These are phyloP conservation scores for Blepharisma japonicum DNA, from an alignment of 73 alveolate genomes.

Conservation along the genomic window DNA sequence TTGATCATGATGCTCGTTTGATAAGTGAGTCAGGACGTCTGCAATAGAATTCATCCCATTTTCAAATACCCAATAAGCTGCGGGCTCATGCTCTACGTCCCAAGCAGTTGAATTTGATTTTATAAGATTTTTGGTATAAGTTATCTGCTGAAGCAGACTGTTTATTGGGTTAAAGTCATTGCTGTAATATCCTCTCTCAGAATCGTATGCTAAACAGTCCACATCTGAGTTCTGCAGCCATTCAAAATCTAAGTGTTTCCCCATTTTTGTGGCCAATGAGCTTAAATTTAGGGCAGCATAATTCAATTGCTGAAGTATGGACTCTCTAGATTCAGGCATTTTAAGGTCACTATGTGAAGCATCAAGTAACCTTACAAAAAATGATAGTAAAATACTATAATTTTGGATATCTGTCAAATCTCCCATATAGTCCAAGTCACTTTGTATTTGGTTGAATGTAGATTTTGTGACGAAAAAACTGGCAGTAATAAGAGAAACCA, in stretches of 20 bases:
- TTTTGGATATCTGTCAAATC: background rate
- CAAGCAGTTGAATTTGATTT: background rate
- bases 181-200: background rate
- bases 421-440: background rate
- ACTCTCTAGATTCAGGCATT: background rate
- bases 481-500: background rate
- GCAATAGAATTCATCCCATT: slow-evolving; percentile 1
- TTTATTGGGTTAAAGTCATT: background rate
- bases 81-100: background rate
- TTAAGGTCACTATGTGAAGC: background rate
- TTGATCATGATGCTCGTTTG: background rate
- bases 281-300: too few species aligned
- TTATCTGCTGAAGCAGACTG: background rate
- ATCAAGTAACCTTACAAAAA: background rate
- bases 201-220: too few species aligned
- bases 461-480: background rate
- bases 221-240: too few species aligned
- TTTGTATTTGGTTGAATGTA: background rate
- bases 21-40: background rate
- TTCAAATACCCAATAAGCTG: background rate
- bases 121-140: background rate
- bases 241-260: too few species aligned
- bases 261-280: too few species aligned
- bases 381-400: background rate
- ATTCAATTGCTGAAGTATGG: too few species aligned